Evolutionary conservation across 2,329 filamentous ascomycete genomes (phyloP).

Genomic region (Diaporthe eres): DNA sequence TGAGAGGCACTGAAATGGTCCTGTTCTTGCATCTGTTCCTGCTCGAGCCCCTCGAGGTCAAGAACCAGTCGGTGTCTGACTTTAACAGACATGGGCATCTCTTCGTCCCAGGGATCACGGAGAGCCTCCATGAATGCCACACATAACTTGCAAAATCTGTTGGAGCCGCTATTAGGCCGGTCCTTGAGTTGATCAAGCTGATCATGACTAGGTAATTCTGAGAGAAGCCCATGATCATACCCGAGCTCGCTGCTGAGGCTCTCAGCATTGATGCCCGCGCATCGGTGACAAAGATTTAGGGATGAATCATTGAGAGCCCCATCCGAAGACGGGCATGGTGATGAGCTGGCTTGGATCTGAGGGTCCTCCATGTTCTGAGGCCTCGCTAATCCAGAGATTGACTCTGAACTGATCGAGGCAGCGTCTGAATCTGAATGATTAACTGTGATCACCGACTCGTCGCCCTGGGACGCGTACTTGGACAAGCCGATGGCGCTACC

Average conservation of each 20-base stretch:
- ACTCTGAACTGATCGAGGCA: background rate
- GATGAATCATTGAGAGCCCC: background rate
- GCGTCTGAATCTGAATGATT: background rate
- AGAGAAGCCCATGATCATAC: background rate
- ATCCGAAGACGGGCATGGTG: background rate
- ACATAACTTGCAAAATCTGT: background rate
- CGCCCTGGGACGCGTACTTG: background rate
- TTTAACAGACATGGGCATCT: background rate
- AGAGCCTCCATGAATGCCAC: background rate
- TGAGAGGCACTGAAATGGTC: background rate
- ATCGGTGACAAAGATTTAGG: background rate
- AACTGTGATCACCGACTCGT: background rate
- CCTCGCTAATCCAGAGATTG: background rate
- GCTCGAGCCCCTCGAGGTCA: background rate
- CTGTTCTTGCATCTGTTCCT: background rate
- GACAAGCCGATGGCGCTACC: background rate
- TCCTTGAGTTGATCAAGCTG: background rate
- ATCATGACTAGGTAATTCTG: background rate
- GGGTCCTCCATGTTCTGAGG: background rate
- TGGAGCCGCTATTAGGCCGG: background rate
- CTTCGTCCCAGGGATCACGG: no score
- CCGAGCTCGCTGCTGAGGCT: background rate
- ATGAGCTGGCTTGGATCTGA: background rate
- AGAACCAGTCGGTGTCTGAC: background rate
- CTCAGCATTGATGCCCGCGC: background rate